Evolutionary conservation across 768 basidiomycete genomes (phyloP), one percentile per base, ranked within the genome.

Genomic region (Lactarius trivialis): DNA sequence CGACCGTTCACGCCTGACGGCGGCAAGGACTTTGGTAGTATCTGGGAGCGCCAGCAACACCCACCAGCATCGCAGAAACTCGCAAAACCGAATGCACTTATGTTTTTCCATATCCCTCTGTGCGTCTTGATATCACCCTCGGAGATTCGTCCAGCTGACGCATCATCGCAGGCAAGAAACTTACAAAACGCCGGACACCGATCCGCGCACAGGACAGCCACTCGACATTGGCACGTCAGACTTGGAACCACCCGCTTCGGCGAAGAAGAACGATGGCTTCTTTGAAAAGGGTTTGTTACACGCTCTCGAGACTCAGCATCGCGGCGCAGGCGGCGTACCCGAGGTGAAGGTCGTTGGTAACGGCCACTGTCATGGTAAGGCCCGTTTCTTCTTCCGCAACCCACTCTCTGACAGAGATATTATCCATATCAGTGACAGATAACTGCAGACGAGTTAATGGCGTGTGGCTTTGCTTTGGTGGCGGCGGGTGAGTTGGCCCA

Each of bases 31-130:
- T 70, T 93, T 1, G 87, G 82, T 6, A 73, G 78, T 55, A 71
- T 83, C 53, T 92, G 89, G 89, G 73, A 74, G 56, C 81, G 89
- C 24, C 82, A 88, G 66, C 88, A 88, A 72, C 69, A 86, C 53
- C 76, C 81, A 0, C 85, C 89, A 0, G 71, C 77, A 54, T 73
- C 74, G 26, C 74, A 76, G 68, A 79, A 77, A 59, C 78, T 94
- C 3, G 91, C 90, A 4, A 98, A 97, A 73, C 96, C 96, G 1
- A 98, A 98, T 69, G 96, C 93, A 0, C 73, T 98, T 67, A 91
- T 93, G 89, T 97, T 96, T 76, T 98, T 97, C 85, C 96, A 98
- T 68, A 98, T 99, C 52, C 96, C 96, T 56, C 70, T 98, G 88
- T 91, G 70, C 24, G 86, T 77, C 28, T 32, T 55, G 11, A 45